Base-by-base conservation (phyloP, 768 basidiomycete genomes). In the Tulasnella sp. region DNA sequence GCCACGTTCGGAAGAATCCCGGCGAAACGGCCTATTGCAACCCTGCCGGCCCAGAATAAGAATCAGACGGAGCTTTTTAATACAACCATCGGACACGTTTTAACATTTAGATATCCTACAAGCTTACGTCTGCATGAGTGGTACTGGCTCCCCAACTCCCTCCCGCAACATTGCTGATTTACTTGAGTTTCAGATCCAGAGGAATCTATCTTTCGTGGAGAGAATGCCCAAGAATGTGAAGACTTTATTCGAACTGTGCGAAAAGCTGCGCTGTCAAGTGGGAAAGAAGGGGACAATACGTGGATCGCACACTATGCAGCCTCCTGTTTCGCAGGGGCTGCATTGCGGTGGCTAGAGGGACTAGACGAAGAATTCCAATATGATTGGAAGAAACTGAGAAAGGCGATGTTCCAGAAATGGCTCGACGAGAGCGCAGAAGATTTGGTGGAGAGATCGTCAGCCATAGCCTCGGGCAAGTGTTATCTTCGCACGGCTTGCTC, bases 391-490 rank as follows among this genome's bases (percentile, higher is more conserved):
- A 24, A 20, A 31, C n/a, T 73, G 72, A 42, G 42, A 31, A 42
- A 37, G 34, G 72, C 72, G 72, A 73, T 73, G 72, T 22, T 73
- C 7, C 14, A 73, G 11, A 73, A 20, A 31, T 73, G 72, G 72
- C 72, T 31, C 6, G 54, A 58, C 6, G n/a, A 58, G 9, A n/a
- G 6, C 6, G 18, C 9, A 22, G 54, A 58, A 5, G 54, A 58
- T 5, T 22, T 58, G 54, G n/a, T 58, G 54, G n/a, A 58, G 18
- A 58, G 18, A 7, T 5, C 24, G n/a, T 58, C 54, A 11, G 6
- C 54, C 9, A 6, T 58, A 5, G 9, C 54, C 11, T 22, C 24
- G 24, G 18, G 54, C 24, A 20, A n/a, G 54, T 22, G 20, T 58
- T 20, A 7, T 58, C 24, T 22, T 20, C n/a, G 20, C 24, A 5